These are phyloP conservation scores for Aspergillus fumigatiaffinis DNA, from an alignment of 2,329 filamentous ascomycete species.

Conservation along the genomic window DNA sequence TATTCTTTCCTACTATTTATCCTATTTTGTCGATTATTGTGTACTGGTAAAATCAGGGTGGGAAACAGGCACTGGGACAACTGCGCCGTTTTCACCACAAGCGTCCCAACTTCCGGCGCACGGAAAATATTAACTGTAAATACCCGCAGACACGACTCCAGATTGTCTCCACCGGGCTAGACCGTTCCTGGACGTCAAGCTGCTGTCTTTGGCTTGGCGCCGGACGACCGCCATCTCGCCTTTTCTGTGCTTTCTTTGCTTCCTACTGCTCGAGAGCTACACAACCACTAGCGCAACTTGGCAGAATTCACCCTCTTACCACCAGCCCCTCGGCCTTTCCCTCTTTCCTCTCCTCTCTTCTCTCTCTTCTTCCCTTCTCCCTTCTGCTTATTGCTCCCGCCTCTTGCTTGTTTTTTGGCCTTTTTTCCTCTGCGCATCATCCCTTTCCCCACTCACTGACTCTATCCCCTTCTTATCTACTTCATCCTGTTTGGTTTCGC, in stretches of 20 bases:
- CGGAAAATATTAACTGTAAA: slow-evolving; percentile 28
- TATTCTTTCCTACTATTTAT: neutral
- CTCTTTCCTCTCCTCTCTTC: slow-evolving; percentile 9
- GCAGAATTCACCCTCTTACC: slow-evolving; percentile 28
- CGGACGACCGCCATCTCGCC: slow-evolving; percentile 22
- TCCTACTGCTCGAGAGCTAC: slow-evolving; percentile 27
- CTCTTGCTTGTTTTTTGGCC: slow-evolving; percentile 4
- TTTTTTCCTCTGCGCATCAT: slow-evolving; percentile 3
- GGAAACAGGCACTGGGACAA: neutral
- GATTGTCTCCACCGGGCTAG: slow-evolving; percentile 23
- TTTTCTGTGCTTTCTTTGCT: slow-evolving; percentile 21
- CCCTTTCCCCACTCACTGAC: slow-evolving; percentile 4
- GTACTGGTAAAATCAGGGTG: neutral
- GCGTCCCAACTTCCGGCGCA: slow-evolving; percentile 10
- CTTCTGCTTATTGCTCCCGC: slow-evolving; percentile 7
- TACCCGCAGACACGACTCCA: slow-evolving; percentile 24
- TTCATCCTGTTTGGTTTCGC: neutral
- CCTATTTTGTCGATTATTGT: neutral
- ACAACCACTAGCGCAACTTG: slow-evolving; percentile 35
- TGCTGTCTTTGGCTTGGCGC: slow-evolving; percentile 22
- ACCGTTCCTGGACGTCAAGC: slow-evolving; percentile 24
- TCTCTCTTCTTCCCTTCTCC: slow-evolving; percentile 8
- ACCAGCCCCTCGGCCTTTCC: slow-evolving; percentile 30
- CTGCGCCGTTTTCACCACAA: slow-evolving; percentile 3
- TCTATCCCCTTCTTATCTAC: neutral